Evolutionary conservation across 345 rosid species (phyloP).

Genomic region (Citrus hindsii): DNA sequence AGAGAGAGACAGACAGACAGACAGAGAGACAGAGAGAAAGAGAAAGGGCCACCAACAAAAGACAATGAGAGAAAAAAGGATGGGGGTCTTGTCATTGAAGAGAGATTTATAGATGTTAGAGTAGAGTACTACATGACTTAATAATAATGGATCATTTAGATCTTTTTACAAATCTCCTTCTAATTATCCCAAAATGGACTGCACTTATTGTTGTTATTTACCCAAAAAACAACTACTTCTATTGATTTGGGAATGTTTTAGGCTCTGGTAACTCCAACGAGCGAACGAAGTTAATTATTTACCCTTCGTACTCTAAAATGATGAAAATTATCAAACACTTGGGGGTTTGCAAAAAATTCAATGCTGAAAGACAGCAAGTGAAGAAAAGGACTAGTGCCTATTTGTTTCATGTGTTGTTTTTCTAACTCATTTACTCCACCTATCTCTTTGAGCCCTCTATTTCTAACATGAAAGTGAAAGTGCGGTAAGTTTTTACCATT

Average conservation of each 20-base stretch:
- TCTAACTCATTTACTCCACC: slow-evolving; percentile 47
- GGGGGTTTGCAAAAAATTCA: slow-evolving; percentile 22
- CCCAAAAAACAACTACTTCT: neutral
- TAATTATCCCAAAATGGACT: slow-evolving; percentile 12
- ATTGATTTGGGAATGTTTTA: neutral
- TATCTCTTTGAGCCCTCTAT: slow-evolving; percentile 4
- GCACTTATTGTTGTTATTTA: neutral
- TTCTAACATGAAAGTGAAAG: slow-evolving; percentile 55
- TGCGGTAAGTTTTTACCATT: slow-evolving; percentile 44
- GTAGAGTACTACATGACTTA: neutral
- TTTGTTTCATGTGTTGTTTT: slow-evolving; percentile 76
- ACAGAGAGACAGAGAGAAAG: slow-evolving; percentile 10
- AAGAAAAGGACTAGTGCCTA: slow-evolving; percentile 30
- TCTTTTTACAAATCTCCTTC: slow-evolving; percentile 9
- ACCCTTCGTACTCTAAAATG: neutral
- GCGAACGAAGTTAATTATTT: neutral
- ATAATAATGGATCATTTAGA: neutral
- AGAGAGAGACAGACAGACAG: slow-evolving; percentile 8
- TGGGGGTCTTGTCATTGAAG: slow-evolving; percentile 16
- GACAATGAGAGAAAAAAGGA: neutral
- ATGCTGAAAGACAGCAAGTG: slow-evolving; percentile 33
- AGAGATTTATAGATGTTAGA: slow-evolving; percentile 20
- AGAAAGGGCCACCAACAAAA: neutral
- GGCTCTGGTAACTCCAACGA: neutral
- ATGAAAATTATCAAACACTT: neutral